Conservation (phyloP, 1,139 yeast species). For the Pichia sp. region DNA sequence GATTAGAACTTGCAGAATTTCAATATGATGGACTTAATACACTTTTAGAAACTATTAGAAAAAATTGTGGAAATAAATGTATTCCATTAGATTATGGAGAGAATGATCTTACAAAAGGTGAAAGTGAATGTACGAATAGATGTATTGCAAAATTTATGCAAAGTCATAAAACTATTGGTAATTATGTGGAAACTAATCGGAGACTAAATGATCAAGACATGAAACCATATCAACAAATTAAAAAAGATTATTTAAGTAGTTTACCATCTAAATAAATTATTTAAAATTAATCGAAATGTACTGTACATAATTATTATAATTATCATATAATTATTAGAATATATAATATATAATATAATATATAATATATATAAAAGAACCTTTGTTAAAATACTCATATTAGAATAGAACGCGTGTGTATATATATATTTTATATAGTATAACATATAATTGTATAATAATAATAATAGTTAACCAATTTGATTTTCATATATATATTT, state of each 20-base stretch:
- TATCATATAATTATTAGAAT: no score
- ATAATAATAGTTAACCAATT: no score
- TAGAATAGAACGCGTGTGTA: no score
- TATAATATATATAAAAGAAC: no score
- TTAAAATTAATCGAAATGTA: no score
- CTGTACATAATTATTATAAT: no score
- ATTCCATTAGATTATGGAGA: constrained; percentile 73
- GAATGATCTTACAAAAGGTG: constrained; percentile 73
- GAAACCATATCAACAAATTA: constrained; percentile 23
- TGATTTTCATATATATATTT: no score
- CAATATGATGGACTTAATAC: constrained; percentile 70
- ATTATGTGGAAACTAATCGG: constrained; percentile 31
- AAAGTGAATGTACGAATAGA: constrained; percentile 65
- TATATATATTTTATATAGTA: no score
- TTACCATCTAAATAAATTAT: not conserved
- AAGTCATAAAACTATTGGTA: constrained; percentile 60
- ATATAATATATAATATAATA: no score
- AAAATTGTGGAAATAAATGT: constrained; percentile 46
- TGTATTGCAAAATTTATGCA: constrained; percentile 71
- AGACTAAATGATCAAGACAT: constrained; percentile 24
- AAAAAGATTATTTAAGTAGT: constrained; percentile 17
- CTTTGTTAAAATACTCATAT: no score
- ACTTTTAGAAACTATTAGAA: constrained; percentile 35
- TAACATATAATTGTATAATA: no score
- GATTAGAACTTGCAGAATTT: constrained; percentile 62